Evolutionary conservation across 371 early-diverging fungal species (phyloP).

Genomic region (Mortierella sp.): DNA sequence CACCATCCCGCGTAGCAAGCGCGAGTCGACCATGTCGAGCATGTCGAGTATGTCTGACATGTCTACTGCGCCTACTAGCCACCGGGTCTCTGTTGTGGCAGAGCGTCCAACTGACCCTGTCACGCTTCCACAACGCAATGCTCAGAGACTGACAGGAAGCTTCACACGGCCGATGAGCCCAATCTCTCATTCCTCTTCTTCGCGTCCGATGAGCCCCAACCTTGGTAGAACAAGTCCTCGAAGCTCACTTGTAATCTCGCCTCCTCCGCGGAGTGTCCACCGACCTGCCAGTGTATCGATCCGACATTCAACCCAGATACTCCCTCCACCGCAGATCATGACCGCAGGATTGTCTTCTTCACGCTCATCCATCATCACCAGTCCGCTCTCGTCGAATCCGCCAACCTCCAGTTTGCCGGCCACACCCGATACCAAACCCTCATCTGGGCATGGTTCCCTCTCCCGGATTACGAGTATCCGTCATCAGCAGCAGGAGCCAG

Average conservation of each 20-base stretch:
- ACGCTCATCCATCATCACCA: background rate
- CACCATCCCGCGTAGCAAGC: slow-evolving; percentile 36
- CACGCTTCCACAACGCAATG: slow-evolving; percentile 6
- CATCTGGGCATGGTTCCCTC: slow-evolving; percentile 1
- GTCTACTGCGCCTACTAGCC: background rate
- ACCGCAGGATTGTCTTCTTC: slow-evolving; percentile 22
- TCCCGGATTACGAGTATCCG: slow-evolving; percentile 41
- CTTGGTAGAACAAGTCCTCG: slow-evolving; percentile 39
- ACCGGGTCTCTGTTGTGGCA: slow-evolving; percentile 11
- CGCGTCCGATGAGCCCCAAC: slow-evolving; percentile 34
- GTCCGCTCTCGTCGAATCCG: slow-evolving; percentile 14
- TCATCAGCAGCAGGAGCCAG: slow-evolving; percentile 31
- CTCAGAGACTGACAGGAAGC: slow-evolving; percentile 10
- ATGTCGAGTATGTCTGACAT: slow-evolving; percentile 11
- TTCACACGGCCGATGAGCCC: slow-evolving; percentile 32
- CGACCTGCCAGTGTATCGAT: slow-evolving; percentile 42
- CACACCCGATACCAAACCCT: slow-evolving; percentile 13
- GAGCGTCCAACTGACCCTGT: slow-evolving; percentile 11
- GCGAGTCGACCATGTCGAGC: slow-evolving; percentile 38
- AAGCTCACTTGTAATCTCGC: slow-evolving; percentile 41
- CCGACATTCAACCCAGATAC: slow-evolving; percentile 44
- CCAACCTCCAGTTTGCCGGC: slow-evolving; percentile 31
- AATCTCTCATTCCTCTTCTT: too few species aligned
- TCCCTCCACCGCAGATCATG: slow-evolving; percentile 33
- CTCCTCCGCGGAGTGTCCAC: slow-evolving; percentile 44